Base-by-base conservation (phyloP, 345 rosid species). In the Gossypium arboreum region DNA sequence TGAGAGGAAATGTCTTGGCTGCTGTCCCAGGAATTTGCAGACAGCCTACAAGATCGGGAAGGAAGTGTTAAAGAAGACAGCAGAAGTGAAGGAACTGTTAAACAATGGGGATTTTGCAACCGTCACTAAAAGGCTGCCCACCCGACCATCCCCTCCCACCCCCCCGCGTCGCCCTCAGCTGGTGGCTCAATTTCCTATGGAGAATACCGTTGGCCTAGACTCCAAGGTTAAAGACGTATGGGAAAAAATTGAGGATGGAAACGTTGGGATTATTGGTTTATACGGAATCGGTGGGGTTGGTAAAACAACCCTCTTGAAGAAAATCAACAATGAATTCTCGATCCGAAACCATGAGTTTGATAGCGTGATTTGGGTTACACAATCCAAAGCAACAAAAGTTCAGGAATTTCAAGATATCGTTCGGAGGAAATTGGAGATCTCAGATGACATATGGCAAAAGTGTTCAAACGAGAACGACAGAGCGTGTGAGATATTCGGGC, bases 291-390 rank as follows among this genome's bases (percentile, higher is more conserved):
- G 67, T 13, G 67, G 67, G 9, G 67, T 62, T 29, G 68, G 68
- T 1, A 64, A 64, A n/a, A 39, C 68, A 45, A 64, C 68, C 25
- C 48, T 64, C 8, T n/a, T 64, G 68, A 64, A 64, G 50, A 64
- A 64, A 39, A 45, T 64, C n/a, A 64, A 45, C 68, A 64, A 64
- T 41, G 68, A 64, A 64, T 64, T 64, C 27, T 44, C 10, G 0
- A 41, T 13, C 13, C 68, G 1, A 1, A 2, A 4, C 44, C 66
- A 61, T 29, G 22, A 16, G 2, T 61, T 61, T 61, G 45, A 61
- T 29, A 3, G 12, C 34, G 66, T 61, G 11, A 29, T 61, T 61
- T 61, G 66, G 66, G 45, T 44, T 18, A 12, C 15, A 39, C 18
- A 27, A 11, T n/a, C 66, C 4, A 8, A 44, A 16, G 9, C 41